These are phyloP conservation scores for Solanum verrucosum DNA, from an alignment of 257 asterid species.

Conservation along the genomic window DNA sequence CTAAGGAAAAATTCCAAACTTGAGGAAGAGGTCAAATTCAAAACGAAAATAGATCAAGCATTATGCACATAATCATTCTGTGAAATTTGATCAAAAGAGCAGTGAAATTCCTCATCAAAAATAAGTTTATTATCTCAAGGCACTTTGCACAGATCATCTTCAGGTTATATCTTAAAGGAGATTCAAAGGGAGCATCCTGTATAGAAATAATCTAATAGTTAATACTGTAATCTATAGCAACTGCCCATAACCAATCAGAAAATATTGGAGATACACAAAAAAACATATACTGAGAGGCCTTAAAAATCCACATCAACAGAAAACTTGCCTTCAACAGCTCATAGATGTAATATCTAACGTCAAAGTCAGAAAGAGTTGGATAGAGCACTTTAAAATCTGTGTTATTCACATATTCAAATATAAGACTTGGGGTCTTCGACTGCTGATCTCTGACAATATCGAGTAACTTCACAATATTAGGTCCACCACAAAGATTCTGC, in stretches of 20 bases:
- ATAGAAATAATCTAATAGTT: not conserved
- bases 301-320: not conserved
- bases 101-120: not conserved
- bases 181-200: not conserved
- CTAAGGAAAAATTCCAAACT: not conserved
- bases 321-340: slow-evolving; percentile 8
- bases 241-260: not conserved
- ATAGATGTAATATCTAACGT: slow-evolving; percentile 7
- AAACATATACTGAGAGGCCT: not conserved
- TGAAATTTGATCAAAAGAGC: not conserved
- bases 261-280: not conserved
- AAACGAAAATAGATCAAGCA: not conserved
- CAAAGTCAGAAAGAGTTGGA: slow-evolving; percentile 7
- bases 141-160: not conserved
- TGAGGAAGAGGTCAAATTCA: not conserved
- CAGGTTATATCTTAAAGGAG: not conserved
- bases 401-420: slow-evolving; percentile 10
- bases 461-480: slow-evolving; percentile 7
- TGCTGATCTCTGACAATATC: slow-evolving; percentile 10
- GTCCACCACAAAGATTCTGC: slow-evolving; percentile 11
- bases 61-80: not conserved
- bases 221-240: not conserved
- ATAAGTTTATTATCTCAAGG: not conserved
- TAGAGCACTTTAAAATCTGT: slow-evolving; percentile 11
- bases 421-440: slow-evolving; percentile 8